These are phyloP conservation scores for Hemisphaericaspora xylofermentans DNA, from an alignment of 1,139 yeast species.

Conservation along the genomic window DNA sequence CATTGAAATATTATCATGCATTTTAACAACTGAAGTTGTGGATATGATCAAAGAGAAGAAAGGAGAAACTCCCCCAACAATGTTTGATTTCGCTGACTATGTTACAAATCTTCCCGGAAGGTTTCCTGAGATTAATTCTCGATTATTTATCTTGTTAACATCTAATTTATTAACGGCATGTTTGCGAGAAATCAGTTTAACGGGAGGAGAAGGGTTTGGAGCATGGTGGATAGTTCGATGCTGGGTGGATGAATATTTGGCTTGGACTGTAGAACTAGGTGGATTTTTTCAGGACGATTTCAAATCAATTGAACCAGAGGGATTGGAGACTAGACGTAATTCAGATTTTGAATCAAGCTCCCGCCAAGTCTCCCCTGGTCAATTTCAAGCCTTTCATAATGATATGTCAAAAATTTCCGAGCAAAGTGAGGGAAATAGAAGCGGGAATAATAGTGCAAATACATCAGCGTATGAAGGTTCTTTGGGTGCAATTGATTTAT, in stretches of 20 bases:
- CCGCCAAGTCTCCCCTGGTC: background rate
- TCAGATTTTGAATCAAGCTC: background rate
- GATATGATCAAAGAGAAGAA: slow-evolving; percentile 8
- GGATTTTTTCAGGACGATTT: slow-evolving; percentile 52
- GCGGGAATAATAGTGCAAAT: slow-evolving; percentile 6
- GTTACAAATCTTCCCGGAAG: slow-evolving; percentile 45
- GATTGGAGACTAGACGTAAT: background rate
- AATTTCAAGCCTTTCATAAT: background rate
- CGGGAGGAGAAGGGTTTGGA: slow-evolving; percentile 63
- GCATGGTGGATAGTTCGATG: slow-evolving; percentile 79
- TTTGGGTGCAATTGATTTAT: slow-evolving; percentile 13
- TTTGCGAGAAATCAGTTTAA: slow-evolving; percentile 60
- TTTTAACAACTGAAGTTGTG: slow-evolving; percentile 39
- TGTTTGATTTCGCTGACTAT: slow-evolving; percentile 23
- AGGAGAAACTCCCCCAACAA: slow-evolving; percentile 5
- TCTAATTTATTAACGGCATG: slow-evolving; percentile 62
- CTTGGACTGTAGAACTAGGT: slow-evolving; percentile 69
- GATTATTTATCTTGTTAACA: slow-evolving; percentile 54
- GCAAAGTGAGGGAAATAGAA: slow-evolving; percentile 2
- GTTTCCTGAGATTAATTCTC: slow-evolving; percentile 50
- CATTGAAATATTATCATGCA: slow-evolving; percentile 31
- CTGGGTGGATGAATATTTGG: slow-evolving; percentile 75
- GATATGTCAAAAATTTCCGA: background rate
- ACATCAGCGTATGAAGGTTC: slow-evolving; percentile 8
- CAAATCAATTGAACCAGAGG: slow-evolving; percentile 5